Evolutionary conservation across 768 basidiomycete genomes (phyloP).

Genomic region (Exsudoporus frostii): DNA sequence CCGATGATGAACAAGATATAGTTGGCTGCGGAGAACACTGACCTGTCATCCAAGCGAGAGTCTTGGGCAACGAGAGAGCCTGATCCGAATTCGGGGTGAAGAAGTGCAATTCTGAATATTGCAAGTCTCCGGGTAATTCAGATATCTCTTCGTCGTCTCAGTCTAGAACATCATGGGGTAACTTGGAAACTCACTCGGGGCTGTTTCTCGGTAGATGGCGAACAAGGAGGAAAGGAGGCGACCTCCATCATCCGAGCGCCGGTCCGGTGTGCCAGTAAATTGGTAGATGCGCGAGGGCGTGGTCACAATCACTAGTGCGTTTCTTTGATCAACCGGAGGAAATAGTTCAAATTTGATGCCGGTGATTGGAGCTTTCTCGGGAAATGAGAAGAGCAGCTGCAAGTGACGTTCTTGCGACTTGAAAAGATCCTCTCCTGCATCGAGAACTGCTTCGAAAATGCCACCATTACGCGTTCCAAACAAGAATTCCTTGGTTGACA

Average conservation of each 20-base stretch:
- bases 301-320: conserved; percentile 71
- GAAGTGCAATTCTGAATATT: conserved; percentile 77
- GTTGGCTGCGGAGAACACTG: conserved; percentile 13
- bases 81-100: conserved; percentile 71
- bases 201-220: conserved; percentile 64
- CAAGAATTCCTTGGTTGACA: conserved; percentile 80
- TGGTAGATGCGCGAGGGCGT: conserved; percentile 91
- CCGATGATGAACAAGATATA: conserved; percentile 1
- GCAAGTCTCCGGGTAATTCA: conserved; percentile 79
- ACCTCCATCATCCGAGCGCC: conserved; percentile 69
- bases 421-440: conserved; percentile 90
- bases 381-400: conserved; percentile 69
- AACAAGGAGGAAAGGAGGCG: conserved; percentile 77
- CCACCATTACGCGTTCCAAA: conserved; percentile 83
- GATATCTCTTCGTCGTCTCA: conserved; percentile 66
- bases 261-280: conserved; percentile 68
- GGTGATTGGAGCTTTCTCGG: conserved; percentile 79
- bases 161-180: conserved; percentile 3
- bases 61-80: conserved; percentile 64
- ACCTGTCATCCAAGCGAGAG: conserved; percentile 93
- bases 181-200: conserved; percentile 64
- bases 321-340: conserved; percentile 59
- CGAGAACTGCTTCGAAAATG: conserved; percentile 85
- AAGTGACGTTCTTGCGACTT: conserved; percentile 83
- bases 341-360: conserved; percentile 82